Evolutionary conservation across 129 eudicot genomes (phyloP), one percentile per base, ranked within the genome.

Genomic region (Gnaphalium uliginosum): DNA sequence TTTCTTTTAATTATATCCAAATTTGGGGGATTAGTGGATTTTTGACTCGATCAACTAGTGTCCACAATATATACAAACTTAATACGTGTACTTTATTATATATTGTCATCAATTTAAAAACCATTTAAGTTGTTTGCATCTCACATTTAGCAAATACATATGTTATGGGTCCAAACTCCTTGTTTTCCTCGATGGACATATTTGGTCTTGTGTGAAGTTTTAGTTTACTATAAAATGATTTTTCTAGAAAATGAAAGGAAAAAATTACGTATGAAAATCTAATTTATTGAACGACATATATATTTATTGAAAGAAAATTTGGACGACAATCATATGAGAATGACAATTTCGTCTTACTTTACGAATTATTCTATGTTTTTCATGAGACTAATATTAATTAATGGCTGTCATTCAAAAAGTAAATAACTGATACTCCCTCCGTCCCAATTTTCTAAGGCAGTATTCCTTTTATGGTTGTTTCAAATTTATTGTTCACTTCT

Each of bases 201-300:
- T 19, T 57, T 56, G 11, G 67, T 72, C 66, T 27, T n/a, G 35
- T 72, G 21, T 57, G 54, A 19, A 23, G 66, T 21, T 72, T 72
- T 9, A 43, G 59, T 32, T 21, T 60, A 53, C 13, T 30, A n/a
- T n/a, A 39, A 35, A 56, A 57, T 56, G 32, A 14, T 33, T 57
- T 29, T 29, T 54, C 59, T 26, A 8, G 25, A 37, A 27, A 32
- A 21, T 25, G 67, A 1, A 19, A 11, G 8, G 30, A 72, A 8
- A 58, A 33, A 13, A 72, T 35, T 72, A 23, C 68, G 68, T 60
- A 24, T 23, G 35, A 60, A 9, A 25, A 24, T 57, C 25, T 22
- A 56, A 22, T 22, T 21, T 22, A 57, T 21, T n/a, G 1, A 17
- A 17, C 21, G 60, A 6, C 9, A 18, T 5, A 4, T 15, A n/a